Percentiles rank a stretch among this genome's conserved stretches.
Conservation (phyloP, 805 yeast genomes). For the Maudiozyma pseudohumilis region DNA sequence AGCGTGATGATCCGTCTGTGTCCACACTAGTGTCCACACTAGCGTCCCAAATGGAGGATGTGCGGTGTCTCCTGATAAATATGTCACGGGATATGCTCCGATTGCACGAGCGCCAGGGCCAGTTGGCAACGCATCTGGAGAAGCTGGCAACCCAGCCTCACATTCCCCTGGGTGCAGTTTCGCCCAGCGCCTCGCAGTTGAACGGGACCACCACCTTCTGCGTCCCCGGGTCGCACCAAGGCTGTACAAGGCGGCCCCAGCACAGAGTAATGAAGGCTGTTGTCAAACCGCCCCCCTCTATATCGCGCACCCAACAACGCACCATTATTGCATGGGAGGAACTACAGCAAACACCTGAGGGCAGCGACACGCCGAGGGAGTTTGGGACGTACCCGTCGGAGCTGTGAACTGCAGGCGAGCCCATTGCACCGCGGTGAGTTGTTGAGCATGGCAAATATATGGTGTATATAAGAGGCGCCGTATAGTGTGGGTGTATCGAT, state of each 20-base stretch:
- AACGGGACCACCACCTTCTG: slow-evolving; percentile 14
- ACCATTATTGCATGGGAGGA: slow-evolving; percentile 28
- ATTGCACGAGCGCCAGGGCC: slow-evolving; percentile 10
- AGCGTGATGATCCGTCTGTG: not conserved
- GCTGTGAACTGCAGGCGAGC: no score
- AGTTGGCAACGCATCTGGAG: slow-evolving; percentile 8
- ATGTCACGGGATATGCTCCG: slow-evolving; percentile 14
- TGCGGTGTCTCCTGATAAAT: slow-evolving; percentile 12
- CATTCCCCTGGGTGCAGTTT: not conserved
- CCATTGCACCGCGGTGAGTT: no score
- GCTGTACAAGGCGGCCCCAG: slow-evolving; percentile 2
- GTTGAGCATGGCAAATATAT: no score
- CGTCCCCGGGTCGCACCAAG: no score
- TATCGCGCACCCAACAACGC: slow-evolving; percentile 6
- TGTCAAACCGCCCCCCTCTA: not conserved
- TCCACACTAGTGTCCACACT: not conserved
- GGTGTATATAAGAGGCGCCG: no score
- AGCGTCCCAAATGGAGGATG: slow-evolving; percentile 11
- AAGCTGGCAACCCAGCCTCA: not conserved
- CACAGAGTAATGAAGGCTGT: slow-evolving; percentile 1
- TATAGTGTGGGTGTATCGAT: no score
- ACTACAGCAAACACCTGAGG: not conserved
- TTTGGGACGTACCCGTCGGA: slow-evolving; percentile 5
- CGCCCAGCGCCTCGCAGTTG: not conserved
- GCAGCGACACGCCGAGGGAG: not conserved